phyloP scores from a whole-genome alignment of 441 rosid genomes.

The Populus hybrid region DNA sequence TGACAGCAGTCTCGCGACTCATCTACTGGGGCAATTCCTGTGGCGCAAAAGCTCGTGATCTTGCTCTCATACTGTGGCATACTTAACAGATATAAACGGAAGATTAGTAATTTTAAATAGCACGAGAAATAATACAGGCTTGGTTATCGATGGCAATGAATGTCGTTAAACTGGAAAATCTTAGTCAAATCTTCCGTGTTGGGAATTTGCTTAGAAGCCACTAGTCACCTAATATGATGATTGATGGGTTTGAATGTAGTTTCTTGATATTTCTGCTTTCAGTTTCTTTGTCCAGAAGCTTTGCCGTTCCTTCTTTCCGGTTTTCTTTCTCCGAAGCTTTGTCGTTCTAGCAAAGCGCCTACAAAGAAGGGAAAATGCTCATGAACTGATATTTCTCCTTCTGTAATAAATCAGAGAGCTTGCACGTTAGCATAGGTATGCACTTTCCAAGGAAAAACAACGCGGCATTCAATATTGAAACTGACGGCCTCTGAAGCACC shows the following conservation, averaged over 20 bases:
- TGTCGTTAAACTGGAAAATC: neutral
- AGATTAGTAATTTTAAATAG: neutral
- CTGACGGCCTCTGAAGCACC: too few species aligned
- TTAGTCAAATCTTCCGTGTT: neutral
- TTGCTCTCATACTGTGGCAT: neutral
- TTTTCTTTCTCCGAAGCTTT: neutral
- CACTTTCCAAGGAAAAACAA: too few species aligned
- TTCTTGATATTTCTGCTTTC: neutral
- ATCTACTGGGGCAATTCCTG: conserved; percentile 12
- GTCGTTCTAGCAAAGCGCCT: too few species aligned
- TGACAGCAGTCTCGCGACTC: conserved; percentile 22
- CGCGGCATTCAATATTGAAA: too few species aligned
- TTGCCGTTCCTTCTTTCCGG: too few species aligned
- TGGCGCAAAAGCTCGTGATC: neutral
- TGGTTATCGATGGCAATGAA: neutral
- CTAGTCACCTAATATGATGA: neutral
- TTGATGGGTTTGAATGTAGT: neutral
- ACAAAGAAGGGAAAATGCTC: too few species aligned
- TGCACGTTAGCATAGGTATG: neutral
- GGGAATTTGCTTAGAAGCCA: neutral
- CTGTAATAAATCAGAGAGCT: neutral
- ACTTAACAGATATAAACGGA: neutral
- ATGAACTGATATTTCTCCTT: too few species aligned
- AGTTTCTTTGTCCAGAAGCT: neutral
- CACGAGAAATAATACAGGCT: neutral